phyloP scores from a whole-genome alignment of 2,329 filamentous ascomycete genomes.

The Dothistroma pini region DNA sequence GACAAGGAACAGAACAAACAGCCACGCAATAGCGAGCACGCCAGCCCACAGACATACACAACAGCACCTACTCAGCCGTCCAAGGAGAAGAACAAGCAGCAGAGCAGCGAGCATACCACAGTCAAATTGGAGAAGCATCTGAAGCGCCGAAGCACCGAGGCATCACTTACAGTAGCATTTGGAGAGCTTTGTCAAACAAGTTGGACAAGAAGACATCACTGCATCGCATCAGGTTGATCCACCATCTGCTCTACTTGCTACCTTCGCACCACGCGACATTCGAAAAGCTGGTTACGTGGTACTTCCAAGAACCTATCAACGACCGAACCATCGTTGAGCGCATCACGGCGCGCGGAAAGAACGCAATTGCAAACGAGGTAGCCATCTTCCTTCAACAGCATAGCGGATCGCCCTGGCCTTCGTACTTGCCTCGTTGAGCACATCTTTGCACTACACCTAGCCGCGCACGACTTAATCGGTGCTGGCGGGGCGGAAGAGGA shows the following conservation, averaged over 20 bases:
- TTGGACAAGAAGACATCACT: not conserved
- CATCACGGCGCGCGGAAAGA: not conserved
- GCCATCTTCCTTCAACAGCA: not conserved
- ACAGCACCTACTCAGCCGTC: too few species aligned
- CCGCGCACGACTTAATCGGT: not conserved
- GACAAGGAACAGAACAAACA: too few species aligned
- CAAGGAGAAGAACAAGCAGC: too few species aligned
- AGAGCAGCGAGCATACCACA: too few species aligned
- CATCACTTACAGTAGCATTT: not conserved
- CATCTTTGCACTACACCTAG: not conserved
- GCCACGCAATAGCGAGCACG: too few species aligned
- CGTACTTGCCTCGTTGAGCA: not conserved
- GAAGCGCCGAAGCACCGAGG: not conserved
- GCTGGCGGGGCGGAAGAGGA: not conserved
- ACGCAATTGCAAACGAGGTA: not conserved
- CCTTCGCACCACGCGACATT: not conserved
- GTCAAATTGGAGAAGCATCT: too few species aligned
- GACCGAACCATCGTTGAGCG: not conserved
- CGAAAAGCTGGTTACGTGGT: not conserved
- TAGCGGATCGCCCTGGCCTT: not conserved
- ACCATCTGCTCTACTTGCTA: not conserved
- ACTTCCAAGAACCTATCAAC: not conserved
- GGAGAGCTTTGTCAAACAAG: not conserved
- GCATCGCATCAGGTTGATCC: not conserved
- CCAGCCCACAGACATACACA: too few species aligned